These are phyloP conservation scores for Cladophialophora psammophila DNA, from an alignment of 2,329 filamentous ascomycete genomes.

Conservation along the genomic window DNA sequence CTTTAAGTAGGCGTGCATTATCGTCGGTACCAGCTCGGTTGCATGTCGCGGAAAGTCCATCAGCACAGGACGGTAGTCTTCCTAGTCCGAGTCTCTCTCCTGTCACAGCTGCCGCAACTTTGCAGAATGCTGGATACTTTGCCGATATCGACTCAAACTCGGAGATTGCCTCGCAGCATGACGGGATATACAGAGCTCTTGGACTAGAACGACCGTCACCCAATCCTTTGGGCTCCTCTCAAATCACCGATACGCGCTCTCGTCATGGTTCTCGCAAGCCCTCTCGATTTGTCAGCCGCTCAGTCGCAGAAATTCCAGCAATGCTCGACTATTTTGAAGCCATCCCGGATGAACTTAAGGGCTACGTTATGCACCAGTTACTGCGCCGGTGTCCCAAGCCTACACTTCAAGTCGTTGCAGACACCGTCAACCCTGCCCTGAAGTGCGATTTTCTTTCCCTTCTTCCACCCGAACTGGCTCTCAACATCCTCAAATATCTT, in stretches of 20 bases:
- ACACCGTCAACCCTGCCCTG: slow-evolving; percentile 89
- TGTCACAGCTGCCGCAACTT: slow-evolving; percentile 77
- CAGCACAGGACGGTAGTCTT: slow-evolving; percentile 85
- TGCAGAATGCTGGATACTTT: slow-evolving; percentile 53
- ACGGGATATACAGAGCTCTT: slow-evolving; percentile 18
- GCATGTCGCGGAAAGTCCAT: slow-evolving; percentile 68
- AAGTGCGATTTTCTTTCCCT: slow-evolving; percentile 91
- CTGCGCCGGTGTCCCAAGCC: slow-evolving; percentile 85
- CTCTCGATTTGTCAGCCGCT: slow-evolving; percentile 44
- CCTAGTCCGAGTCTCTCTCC: slow-evolving; percentile 95
- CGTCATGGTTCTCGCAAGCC: slow-evolving; percentile 30
- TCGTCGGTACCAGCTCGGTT: slow-evolving; percentile 48
- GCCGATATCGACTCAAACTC: slow-evolving; percentile 54
- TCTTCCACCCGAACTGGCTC: slow-evolving; percentile 83
- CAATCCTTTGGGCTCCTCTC: slow-evolving; percentile 17
- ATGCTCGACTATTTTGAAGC: slow-evolving; percentile 91
- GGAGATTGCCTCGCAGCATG: slow-evolving; percentile 48
- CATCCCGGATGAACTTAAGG: slow-evolving; percentile 90
- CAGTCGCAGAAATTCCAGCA: slow-evolving; percentile 77
- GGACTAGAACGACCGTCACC: slow-evolving; percentile 26
- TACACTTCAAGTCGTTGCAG: slow-evolving; percentile 86
- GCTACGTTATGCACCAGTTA: slow-evolving; percentile 96
- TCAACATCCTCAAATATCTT: slow-evolving; percentile 87
- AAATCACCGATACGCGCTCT: neutral
- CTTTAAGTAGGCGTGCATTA: slow-evolving; percentile 45